Base-by-base conservation (phyloP, 2,329 filamentous ascomycete genomes). In the Diaporthe longicolla region DNA sequence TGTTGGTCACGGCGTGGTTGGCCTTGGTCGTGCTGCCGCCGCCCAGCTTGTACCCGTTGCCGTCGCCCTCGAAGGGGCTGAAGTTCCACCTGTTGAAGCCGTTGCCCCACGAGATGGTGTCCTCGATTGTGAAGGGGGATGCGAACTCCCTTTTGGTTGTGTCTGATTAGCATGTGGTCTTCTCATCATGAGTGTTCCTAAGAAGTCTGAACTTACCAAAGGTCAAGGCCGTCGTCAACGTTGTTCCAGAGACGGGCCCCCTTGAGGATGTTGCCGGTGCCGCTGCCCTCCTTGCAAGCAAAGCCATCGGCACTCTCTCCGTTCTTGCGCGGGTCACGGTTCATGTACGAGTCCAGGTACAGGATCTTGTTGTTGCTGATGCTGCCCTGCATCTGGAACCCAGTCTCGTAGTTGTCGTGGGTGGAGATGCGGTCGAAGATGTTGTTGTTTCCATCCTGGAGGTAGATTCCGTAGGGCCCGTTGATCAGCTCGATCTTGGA, bases 281-380 rank as follows among this genome's bases (percentile, higher is more conserved):
- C 86, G 1, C 78, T 81, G 9, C 87, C 86, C 58, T 85, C 82
- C 77, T 88, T 88, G 77, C 83, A 84, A 2, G 82, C 86, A 58
- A 88, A 85, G 0, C 86, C 86, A 70, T 88, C 86, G 13, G 87
- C 86, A 52, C 83, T 86, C 78, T 88, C 86, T 19, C 86, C 86
- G 58, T 88, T 88, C 80, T 88, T 88, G 66, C 86, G 83, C 7
- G 86, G 86, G 59, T 86, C 84, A 0, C 84, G 82, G 78, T 86
- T 86, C 35, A 80, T 78, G 75, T 85, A 86, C 4, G 84, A 85
- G 78, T 86, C 84, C 0, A 86, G 80, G 71, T 84, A 84, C 9
- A 85, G 75, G 40, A 86, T 79, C n/a, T 81, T 80, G 77, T 85
- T 85, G 74, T 84, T 83, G 43, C 74, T 73, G 0, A 80, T 76